Evolutionary conservation across 192 early-diverging fungal genomes (phyloP), one percentile per base, ranked within the genome.

Genomic region (Kickxella alabastrina): DNA sequence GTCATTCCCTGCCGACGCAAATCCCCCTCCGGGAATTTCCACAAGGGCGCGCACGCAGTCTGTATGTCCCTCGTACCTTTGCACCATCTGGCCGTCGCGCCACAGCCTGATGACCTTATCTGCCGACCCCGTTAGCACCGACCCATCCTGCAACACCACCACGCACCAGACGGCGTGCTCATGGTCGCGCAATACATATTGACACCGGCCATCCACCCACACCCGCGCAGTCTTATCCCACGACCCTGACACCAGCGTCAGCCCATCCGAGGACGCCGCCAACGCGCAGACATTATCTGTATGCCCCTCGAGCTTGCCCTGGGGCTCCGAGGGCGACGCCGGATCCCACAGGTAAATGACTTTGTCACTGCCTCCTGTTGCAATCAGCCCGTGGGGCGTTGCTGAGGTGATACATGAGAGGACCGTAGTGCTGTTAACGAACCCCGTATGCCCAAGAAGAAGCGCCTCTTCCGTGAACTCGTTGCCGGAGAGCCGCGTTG

Each of bases 151-250:
- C 6, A 92, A 48, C 2, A 79, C 78, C n/a, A 95, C 54, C 10
- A 95, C 91, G n/a, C 82, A 82, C 95, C 95, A 98, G 7, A 99
- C 90, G 6, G 95, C 88, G 21, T 82, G 81, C 18, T 71, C 43
- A 54, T 99, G 95, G 3, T 89, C 93, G 18, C 66, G 49, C 27
- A 98, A 76, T 0, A 85, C 86, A 27, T 83, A 54, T n/a, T 75
- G 62, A 32, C 79, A 82, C 47, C 86, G 59, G 54, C 85, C 91
- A 51, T 93, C 77, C 43, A 79, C 76, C 97, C 97, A 99, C 12
- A 98, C 80, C 49, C 82, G 87, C 5, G 87, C 92, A 7, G 92
- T 91, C 18, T 83, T 87, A 79, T 99, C 97, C 97, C 95, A 98
- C 6, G 92, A 95, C n/a, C 94, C 97, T 18, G 92, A 94, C 15